These are phyloP conservation scores for Teunomyces pallodes DNA, from an alignment of 805 yeast species.

Conservation along the genomic window DNA sequence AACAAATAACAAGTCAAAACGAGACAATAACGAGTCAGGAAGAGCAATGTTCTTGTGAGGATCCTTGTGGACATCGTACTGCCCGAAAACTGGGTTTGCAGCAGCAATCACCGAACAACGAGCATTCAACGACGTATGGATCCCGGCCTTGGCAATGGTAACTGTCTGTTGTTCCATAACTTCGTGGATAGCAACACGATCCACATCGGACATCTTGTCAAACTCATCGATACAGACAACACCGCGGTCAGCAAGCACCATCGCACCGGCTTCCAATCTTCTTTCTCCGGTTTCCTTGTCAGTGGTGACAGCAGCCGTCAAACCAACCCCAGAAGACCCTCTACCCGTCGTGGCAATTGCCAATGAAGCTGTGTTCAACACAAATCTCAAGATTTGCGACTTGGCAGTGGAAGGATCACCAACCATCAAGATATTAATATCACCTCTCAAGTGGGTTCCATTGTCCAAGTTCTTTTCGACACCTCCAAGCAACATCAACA, in stretches of 20 bases:
- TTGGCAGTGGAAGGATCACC: slow-evolving; percentile 99
- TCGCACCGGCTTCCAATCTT: slow-evolving; percentile 96
- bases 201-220: slow-evolving; percentile 95
- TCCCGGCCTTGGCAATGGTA: slow-evolving; percentile 97
- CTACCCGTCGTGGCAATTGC: slow-evolving; percentile 99
- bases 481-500: slow-evolving; percentile 91
- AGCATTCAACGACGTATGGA: slow-evolving; percentile 93
- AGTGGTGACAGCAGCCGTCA: slow-evolving; percentile 96
- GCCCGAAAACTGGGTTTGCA: slow-evolving; percentile 96
- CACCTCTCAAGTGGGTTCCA: slow-evolving; percentile 97
- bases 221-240: slow-evolving; percentile 98
- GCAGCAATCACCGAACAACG: slow-evolving; percentile 97
- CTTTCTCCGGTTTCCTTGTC: slow-evolving; percentile 98
- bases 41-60: slow-evolving; percentile 96
- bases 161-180: slow-evolving; percentile 99
- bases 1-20: slow-evolving; percentile 92
- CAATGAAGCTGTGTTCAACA: slow-evolving; percentile 87
- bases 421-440: slow-evolving; percentile 91
- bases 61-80: slow-evolving; percentile 91
- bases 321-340: slow-evolving; percentile 99
- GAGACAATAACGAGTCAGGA: slow-evolving; percentile 93
- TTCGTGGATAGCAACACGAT: slow-evolving; percentile 97
- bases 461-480: slow-evolving; percentile 89
- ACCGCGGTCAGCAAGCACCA: slow-evolving; percentile 97
- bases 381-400: slow-evolving; percentile 92